phyloP scores from a whole-genome alignment of 2,329 filamentous ascomycete species.

The Cercospora sojina region DNA sequence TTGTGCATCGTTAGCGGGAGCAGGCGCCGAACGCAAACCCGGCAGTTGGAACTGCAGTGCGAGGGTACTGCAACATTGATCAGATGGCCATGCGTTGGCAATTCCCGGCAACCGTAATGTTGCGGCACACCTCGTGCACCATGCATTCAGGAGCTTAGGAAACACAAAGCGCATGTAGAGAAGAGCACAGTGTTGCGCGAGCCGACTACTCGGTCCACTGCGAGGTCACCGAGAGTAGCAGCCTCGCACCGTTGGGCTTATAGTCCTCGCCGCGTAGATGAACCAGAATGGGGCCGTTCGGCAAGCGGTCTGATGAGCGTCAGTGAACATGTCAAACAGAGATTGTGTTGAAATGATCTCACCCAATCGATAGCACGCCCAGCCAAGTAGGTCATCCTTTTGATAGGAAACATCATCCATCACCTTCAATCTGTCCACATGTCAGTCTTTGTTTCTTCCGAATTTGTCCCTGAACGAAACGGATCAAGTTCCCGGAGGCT shows the following conservation, averaged over 20 bases:
- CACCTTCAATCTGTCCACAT: conserved; percentile 66
- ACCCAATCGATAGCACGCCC: conserved; percentile 77
- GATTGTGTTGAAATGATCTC: background rate
- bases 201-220: background rate
- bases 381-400: conserved; percentile 73
- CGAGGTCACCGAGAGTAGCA: conserved; percentile 57
- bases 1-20: background rate
- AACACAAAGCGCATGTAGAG: conserved; percentile 6
- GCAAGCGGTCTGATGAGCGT: conserved; percentile 61
- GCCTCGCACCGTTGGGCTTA: conserved; percentile 61
- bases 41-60: conserved; percentile 1
- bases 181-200: background rate
- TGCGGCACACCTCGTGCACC: background rate
- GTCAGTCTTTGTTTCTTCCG: background rate
- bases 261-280: conserved; percentile 71
- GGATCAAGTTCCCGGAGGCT: background rate
- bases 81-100: background rate
- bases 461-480: background rate
- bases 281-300: conserved; percentile 73
- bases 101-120: background rate
- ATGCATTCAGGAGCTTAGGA: background rate
- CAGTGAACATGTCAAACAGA: background rate
- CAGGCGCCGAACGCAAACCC: background rate
- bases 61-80: background rate
- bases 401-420: conserved; percentile 77